Conservation (phyloP, 1,284 basidiomycete genomes). For the Pyrrhoderma lamaoense region DNA sequence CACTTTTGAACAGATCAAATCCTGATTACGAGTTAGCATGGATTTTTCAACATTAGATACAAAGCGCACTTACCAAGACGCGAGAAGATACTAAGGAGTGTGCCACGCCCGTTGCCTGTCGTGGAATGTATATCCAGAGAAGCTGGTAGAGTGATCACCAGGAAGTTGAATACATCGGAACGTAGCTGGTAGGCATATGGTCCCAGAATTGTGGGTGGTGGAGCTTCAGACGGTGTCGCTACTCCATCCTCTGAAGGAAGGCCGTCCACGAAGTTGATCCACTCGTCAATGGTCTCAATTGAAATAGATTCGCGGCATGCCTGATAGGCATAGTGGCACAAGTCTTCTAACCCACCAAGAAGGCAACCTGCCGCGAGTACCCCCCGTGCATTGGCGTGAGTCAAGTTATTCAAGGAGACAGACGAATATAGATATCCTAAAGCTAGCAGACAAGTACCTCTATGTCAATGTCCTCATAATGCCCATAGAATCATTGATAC, state of each 20-base stretch:
- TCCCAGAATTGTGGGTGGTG: constrained; percentile 55
- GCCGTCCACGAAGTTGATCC: constrained; percentile 68
- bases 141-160: constrained; percentile 65
- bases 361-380: constrained; percentile 77
- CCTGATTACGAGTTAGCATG: constrained; percentile 35
- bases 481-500: constrained; percentile 5
- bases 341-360: constrained; percentile 78
- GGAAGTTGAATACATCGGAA: constrained; percentile 69
- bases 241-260: constrained; percentile 50
- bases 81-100: constrained; percentile 64
- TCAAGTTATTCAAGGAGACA: constrained; percentile 57
- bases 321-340: constrained; percentile 73
- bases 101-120: constrained; percentile 45
- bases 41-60: neutral
- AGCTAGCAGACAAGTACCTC: constrained; percentile 34
- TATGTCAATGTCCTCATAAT: constrained; percentile 6
- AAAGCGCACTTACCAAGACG: constrained; percentile 23
- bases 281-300: constrained; percentile 62
- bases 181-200: constrained; percentile 61
- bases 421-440: constrained; percentile 76
- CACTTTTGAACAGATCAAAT: constrained; percentile 76
- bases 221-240: constrained; percentile 39
- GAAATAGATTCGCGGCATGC: constrained; percentile 67
- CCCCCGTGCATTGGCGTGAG: constrained; percentile 69
- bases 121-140: constrained; percentile 36